phyloP scores from a whole-genome alignment of 257 asterid species.

The Gentiana dahurica region DNA sequence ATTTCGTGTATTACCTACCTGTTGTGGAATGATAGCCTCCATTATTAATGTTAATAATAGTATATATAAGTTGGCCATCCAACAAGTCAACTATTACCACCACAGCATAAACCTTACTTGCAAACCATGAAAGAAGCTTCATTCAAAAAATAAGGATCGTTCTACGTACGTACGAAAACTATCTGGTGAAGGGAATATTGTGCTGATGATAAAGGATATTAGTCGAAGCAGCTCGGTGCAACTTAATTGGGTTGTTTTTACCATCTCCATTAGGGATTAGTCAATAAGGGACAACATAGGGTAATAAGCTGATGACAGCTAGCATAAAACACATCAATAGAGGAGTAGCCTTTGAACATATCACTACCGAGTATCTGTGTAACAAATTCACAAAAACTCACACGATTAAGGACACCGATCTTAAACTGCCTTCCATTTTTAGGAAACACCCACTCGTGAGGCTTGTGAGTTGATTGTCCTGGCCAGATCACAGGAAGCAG shows the following conservation, averaged over 20 bases:
- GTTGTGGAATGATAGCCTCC: too few species aligned
- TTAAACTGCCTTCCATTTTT: slow-evolving; percentile 32
- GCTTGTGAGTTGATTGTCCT: too few species aligned
- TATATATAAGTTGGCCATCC: too few species aligned
- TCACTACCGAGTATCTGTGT: neutral
- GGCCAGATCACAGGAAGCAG: too few species aligned
- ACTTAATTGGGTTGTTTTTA: slow-evolving; percentile 27
- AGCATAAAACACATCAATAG: slow-evolving; percentile 33
- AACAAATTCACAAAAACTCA: neutral
- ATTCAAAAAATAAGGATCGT: too few species aligned
- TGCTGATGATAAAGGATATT: slow-evolving; percentile 4
- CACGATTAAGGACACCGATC: slow-evolving; percentile 49
- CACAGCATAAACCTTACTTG: too few species aligned
- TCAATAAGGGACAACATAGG: slow-evolving; percentile 45
- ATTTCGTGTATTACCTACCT: too few species aligned
- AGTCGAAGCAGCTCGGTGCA: slow-evolving; percentile 30
- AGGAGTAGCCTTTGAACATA: slow-evolving; percentile 36
- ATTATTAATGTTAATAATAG: too few species aligned
- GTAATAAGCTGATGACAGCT: slow-evolving; percentile 40
- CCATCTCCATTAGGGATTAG: slow-evolving; percentile 42
- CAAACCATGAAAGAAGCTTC: too few species aligned
- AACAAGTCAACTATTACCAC: too few species aligned
- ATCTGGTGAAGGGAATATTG: too few species aligned
- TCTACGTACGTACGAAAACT: too few species aligned
- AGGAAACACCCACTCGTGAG: slow-evolving; percentile 64